These are phyloP conservation scores for Malassezia nana DNA, from an alignment of 1,284 basidiomycete genomes.

Conservation along the genomic window DNA sequence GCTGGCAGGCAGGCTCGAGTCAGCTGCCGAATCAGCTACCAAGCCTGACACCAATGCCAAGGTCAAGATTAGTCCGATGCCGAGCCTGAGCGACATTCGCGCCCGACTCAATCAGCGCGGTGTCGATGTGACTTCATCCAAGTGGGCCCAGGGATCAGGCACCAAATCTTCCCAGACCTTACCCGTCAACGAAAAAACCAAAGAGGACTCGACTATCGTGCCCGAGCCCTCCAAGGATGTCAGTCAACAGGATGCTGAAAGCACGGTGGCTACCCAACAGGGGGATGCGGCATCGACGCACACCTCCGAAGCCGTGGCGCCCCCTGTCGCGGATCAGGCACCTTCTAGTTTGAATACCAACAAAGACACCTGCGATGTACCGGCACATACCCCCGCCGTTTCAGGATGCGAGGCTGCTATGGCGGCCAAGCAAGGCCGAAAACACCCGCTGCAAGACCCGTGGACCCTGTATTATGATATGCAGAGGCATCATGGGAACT, in stretches of 20 bases:
- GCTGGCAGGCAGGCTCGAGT: constrained; percentile 9
- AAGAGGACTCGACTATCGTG: neutral
- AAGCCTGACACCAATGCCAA: neutral
- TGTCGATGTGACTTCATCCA: constrained; percentile 11
- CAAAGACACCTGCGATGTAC: too few species aligned
- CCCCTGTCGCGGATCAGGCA: too few species aligned
- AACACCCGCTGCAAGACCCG: constrained; percentile 66
- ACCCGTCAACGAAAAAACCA: neutral
- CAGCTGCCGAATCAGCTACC: neutral
- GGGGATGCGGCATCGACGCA: too few species aligned
- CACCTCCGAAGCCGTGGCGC: too few species aligned
- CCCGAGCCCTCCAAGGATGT: too few species aligned
- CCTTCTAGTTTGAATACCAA: too few species aligned
- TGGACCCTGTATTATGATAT: constrained; percentile 80
- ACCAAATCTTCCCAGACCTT: neutral
- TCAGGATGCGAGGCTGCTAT: constrained; percentile 11
- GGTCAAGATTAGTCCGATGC: constrained; percentile 23
- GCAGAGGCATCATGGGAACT: neutral
- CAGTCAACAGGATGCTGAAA: too few species aligned
- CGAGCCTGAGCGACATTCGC: constrained; percentile 39
- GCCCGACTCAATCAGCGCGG: constrained; percentile 25
- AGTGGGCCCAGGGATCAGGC: neutral
- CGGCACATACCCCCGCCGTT: neutral
- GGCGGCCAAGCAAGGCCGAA: constrained; percentile 10
- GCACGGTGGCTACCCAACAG: too few species aligned